A percentile compares a stretch with the other conserved stretches of the same genome.
These are phyloP conservation scores for Casuarina cunninghamiana DNA, from an alignment of 306 rosid genomes.

Conservation along the genomic window DNA sequence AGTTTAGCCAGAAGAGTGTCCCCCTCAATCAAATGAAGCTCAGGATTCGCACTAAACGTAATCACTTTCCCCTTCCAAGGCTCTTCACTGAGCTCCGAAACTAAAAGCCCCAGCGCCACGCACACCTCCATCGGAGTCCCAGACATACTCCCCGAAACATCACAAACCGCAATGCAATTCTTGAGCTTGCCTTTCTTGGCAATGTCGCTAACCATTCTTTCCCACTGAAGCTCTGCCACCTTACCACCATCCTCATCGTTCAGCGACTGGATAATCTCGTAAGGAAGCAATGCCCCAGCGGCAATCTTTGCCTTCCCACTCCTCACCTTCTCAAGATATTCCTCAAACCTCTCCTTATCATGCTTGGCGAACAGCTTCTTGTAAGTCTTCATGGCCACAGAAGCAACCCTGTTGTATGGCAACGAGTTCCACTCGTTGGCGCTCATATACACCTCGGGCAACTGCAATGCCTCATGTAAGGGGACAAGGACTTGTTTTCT, in stretches of 20 bases:
- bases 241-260: slow-evolving; percentile 8
- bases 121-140: slow-evolving; percentile 45
- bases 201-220: slow-evolving; percentile 39
- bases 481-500: slow-evolving; percentile 14
- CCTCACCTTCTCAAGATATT: slow-evolving; percentile 28
- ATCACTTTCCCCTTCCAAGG: slow-evolving; percentile 52
- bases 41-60: slow-evolving; percentile 27
- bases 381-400: slow-evolving; percentile 42
- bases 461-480: slow-evolving; percentile 4
- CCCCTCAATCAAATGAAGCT: slow-evolving; percentile 39
- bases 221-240: slow-evolving; percentile 44
- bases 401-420: slow-evolving; percentile 34
- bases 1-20: slow-evolving; percentile 12
- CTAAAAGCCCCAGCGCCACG: slow-evolving; percentile 39
- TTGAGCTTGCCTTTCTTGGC: slow-evolving; percentile 31
- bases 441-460: slow-evolving; percentile 23
- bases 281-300: slow-evolving; percentile 46
- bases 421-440: slow-evolving; percentile 13
- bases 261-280: slow-evolving; percentile 34
- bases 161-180: slow-evolving; percentile 39
- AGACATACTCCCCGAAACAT: slow-evolving; percentile 33
- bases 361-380: slow-evolving; percentile 25
- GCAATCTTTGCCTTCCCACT: slow-evolving; percentile 39
- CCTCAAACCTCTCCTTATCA: slow-evolving; percentile 33
- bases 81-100: slow-evolving; percentile 41